phyloP scores from a whole-genome alignment of 345 rosid genomes.

The Odontarrhena argentea region DNA sequence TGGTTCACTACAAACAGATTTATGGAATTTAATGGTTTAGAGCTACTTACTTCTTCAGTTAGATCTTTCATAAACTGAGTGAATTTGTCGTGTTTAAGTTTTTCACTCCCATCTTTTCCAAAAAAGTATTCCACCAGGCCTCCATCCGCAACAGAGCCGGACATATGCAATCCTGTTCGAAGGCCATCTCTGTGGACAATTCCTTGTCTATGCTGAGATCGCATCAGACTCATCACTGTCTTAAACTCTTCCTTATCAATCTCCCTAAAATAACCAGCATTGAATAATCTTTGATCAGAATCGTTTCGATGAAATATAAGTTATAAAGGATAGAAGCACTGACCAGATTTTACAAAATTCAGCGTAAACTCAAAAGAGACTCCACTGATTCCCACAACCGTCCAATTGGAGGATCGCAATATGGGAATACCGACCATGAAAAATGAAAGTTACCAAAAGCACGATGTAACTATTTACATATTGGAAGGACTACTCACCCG shows the following conservation, averaged over 20 bases:
- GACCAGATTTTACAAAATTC: conserved; percentile 40
- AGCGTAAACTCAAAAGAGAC: conserved; percentile 43
- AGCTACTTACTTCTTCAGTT: conserved; percentile 65
- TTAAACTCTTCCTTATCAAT: conserved; percentile 83
- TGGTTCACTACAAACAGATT: not conserved
- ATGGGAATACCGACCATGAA: conserved; percentile 39
- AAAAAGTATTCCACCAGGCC: conserved; percentile 88
- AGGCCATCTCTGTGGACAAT: conserved; percentile 64
- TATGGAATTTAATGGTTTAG: not conserved
- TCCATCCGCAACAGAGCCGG: conserved; percentile 73
- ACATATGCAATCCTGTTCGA: conserved; percentile 64
- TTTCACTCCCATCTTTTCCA: conserved; percentile 69
- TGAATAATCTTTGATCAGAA: conserved; percentile 19
- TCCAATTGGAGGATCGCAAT: conserved; percentile 38
- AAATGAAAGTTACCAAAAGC: conserved; percentile 31
- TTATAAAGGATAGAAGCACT: conserved; percentile 36
- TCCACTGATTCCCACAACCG: conserved; percentile 36
- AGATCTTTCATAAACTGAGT: conserved; percentile 71
- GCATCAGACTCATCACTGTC: conserved; percentile 92
- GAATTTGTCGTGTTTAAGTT: conserved; percentile 76
- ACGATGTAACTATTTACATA: conserved; percentile 19
- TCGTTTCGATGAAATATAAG: conserved; percentile 21
- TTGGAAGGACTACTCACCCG: conserved; percentile 59
- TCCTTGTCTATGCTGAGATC: conserved; percentile 85
- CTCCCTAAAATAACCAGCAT: conserved; percentile 53